Evolutionary conservation across 176 grass and related monocot species (phyloP), one percentile per base, ranked within the genome.

Genomic region (Zizania latifolia): DNA sequence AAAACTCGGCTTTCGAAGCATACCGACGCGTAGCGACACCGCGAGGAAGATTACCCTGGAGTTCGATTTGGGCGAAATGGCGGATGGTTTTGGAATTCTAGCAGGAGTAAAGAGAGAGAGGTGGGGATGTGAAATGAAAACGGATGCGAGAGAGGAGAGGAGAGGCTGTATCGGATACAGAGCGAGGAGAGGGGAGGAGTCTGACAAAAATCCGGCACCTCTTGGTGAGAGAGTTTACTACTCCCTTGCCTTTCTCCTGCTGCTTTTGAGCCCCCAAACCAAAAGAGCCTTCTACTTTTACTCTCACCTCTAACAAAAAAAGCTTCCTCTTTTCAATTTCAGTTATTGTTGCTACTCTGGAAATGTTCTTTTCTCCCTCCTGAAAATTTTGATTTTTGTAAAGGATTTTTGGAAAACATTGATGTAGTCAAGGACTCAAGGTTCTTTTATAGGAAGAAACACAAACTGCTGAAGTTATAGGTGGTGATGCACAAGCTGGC

Each of bases 151-250:
- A 9, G 57, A 41, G 14, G 6, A 15, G 51, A 35, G 0, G 57
- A 19, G 32, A 62, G 21, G 9, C n/a, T n/a, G n/a, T n/a, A n/a
- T n/a, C n/a, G n/a, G n/a, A n/a, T n/a, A n/a, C n/a, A n/a, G n/a
- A n/a, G n/a, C 3, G 44, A 46, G 44, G 44, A 46, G 35, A 37
- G 41, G 41, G 6, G 34, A 30, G 37, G 50, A 68, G 78, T 65
- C 78, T 77, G 84, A 71, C 78, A 86, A 77, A 81, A 82, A 77
- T 86, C 84, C 72, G 72, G 84, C 78, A 86, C 84, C 72, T 64
- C 38, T 63, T 62, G 44, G 55, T 68, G 28, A 8, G 70, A 68
- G 76, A 33, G 71, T 69, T 81, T 86, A 75, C 68, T 75, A 26
- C 46, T 3, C 17, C 17, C 37, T 45, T 35, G 38, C 29, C 29